phyloP scores from a whole-genome alignment of 2,329 filamentous ascomycete genomes.

The Cordyceps militaris region DNA sequence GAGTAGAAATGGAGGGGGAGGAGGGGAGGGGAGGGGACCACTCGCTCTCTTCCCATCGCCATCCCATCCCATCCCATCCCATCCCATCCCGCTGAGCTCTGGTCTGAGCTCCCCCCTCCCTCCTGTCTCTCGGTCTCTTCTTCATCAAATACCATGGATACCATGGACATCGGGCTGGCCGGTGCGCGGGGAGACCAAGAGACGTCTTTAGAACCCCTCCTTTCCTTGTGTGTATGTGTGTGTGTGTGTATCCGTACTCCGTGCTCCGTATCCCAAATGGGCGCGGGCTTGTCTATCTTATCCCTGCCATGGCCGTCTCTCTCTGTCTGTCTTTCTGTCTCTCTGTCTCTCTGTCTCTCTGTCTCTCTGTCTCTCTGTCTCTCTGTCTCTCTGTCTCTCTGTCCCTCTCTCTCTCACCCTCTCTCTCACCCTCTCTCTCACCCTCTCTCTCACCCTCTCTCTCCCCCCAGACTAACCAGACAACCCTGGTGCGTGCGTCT shows the following conservation, averaged over 20 bases:
- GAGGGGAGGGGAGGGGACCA: neutral
- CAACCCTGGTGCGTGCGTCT: neutral
- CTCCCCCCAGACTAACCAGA: no score
- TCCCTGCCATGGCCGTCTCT: neutral
- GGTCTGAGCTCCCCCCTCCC: neutral
- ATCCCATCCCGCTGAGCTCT: neutral
- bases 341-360: neutral
- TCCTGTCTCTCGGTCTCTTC: neutral
- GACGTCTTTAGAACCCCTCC: neutral
- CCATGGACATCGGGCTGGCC: slow-evolving; percentile 1
- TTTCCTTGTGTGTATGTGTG: neutral
- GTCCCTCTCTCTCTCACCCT: neutral
- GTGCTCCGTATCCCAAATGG: no score
- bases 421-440: neutral
- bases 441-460: neutral
- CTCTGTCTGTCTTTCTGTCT: neutral
- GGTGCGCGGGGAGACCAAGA: neutral
- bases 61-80: neutral
- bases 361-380: slow-evolving; percentile 1
- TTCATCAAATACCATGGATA: neutral
- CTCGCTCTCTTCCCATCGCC: neutral
- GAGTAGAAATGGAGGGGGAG: neutral
- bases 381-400: no score
- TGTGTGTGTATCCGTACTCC: no score
- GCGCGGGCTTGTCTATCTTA: neutral